A percentile compares a stretch with the other conserved stretches of the same genome.
phyloP scores from a whole-genome alignment of 2,329 filamentous ascomycete species.

The Triangularia verruculosa region DNA sequence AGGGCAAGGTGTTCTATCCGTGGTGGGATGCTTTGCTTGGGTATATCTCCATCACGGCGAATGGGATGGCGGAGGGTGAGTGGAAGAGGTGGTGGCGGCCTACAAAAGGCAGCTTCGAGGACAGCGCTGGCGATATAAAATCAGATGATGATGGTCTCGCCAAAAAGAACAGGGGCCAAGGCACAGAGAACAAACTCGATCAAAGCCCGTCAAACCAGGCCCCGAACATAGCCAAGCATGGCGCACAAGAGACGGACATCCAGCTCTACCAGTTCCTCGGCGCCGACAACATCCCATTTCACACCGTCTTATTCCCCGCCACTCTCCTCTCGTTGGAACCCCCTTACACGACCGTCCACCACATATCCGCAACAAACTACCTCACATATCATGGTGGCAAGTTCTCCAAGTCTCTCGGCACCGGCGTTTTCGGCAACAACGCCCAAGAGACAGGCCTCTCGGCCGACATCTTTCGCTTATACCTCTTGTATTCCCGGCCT shows the following conservation, averaged over 20 bases:
- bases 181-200: too few relatives aligned
- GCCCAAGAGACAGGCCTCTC: background rate
- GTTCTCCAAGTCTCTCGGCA: background rate
- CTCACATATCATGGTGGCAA: background rate
- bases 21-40: constrained; percentile 61
- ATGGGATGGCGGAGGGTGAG: background rate
- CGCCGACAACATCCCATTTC: background rate
- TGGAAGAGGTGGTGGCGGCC: background rate
- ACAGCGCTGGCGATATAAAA: too few relatives aligned
- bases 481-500: background rate
- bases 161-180: too few relatives aligned
- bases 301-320: background rate
- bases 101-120: background rate
- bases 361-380: background rate
- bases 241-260: background rate
- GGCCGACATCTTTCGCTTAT: background rate
- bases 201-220: too few relatives aligned
- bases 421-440: background rate
- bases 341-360: background rate
- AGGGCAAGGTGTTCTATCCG: constrained; percentile 63
- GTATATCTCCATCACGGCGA: background rate
- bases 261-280: background rate
- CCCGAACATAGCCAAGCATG: background rate
- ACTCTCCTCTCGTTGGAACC: background rate
- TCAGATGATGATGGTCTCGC: too few relatives aligned